Percentiles rank a stretch among this genome's conserved stretches.
Conservation (phyloP, 2,329 filamentous ascomycete species). For the Penicillium digitatum region DNA sequence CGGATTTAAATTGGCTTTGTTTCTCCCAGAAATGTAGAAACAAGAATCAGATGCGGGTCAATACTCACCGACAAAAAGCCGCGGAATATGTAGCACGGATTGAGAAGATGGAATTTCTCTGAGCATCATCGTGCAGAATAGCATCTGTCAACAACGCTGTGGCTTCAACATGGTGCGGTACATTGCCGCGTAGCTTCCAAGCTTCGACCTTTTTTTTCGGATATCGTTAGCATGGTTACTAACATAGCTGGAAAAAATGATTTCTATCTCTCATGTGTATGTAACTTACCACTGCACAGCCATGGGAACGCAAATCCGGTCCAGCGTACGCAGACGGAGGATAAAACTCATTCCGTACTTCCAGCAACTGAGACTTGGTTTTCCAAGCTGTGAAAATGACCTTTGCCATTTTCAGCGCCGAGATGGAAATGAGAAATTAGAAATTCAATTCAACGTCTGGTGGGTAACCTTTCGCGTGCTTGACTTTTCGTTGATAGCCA, state of each 20-base stretch:
- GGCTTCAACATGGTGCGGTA: slow-evolving; percentile 46
- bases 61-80: slow-evolving; percentile 44
- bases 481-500: slow-evolving; percentile 5
- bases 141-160: slow-evolving; percentile 47
- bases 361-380: slow-evolving; percentile 34
- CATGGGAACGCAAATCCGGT: slow-evolving; percentile 37
- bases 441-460: neutral
- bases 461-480: neutral
- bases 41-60: neutral
- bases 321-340: slow-evolving; percentile 31
- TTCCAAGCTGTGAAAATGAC: slow-evolving; percentile 44
- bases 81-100: slow-evolving; percentile 45
- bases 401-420: slow-evolving; percentile 34
- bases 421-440: neutral
- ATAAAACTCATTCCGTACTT: slow-evolving; percentile 41
- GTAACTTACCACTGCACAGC: slow-evolving; percentile 39
- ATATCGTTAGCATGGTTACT: neutral
- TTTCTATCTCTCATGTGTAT: neutral
- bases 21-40: neutral
- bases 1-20: neutral
- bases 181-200: slow-evolving; percentile 45
- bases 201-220: slow-evolving; percentile 36
- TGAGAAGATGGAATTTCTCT: slow-evolving; percentile 42
- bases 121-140: slow-evolving; percentile 43
- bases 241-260: neutral